These are phyloP conservation scores for Pouteria glomerata DNA, from an alignment of 148 eudicot species.

Conservation along the genomic window DNA sequence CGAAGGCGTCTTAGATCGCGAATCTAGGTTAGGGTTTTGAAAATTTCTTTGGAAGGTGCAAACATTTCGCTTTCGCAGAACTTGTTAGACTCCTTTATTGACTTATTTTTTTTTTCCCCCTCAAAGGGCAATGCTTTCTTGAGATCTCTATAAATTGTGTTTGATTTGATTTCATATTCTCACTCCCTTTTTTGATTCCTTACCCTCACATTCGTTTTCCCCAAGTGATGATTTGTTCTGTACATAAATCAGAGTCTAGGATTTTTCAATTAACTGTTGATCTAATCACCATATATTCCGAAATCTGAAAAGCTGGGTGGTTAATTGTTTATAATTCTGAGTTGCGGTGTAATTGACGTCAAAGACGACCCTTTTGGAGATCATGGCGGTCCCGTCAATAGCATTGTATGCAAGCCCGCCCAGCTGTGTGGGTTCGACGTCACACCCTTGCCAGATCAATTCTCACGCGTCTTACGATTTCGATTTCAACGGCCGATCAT, in stretches of 20 bases:
- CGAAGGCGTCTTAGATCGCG: not conserved
- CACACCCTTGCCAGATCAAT: constrained; percentile 50
- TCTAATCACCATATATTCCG: not conserved
- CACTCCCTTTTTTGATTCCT: not conserved
- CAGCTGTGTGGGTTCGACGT: constrained; percentile 56
- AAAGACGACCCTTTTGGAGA: not conserved
- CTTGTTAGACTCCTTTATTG: not conserved
- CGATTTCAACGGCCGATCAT: constrained; percentile 45
- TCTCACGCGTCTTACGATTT: constrained; percentile 57
- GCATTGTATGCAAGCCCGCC: constrained; percentile 78
- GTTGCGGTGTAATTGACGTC: not conserved
- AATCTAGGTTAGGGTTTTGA: constrained; percentile 14
- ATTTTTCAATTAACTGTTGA: not conserved
- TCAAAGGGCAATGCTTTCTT: not conserved
- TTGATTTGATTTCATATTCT: not conserved
- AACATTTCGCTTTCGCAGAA: constrained; percentile 13
- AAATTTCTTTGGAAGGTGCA: constrained; percentile 5
- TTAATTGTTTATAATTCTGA: too few relatives aligned
- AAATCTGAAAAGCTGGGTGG: not conserved
- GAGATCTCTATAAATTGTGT: not conserved
- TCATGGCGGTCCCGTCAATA: constrained; percentile 82
- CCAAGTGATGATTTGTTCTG: constrained; percentile 4
- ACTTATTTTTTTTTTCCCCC: not conserved
- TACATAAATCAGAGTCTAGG: not conserved
- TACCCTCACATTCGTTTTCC: not conserved